Base-by-base conservation (phyloP, 345 rosid genomes). In the Sisymbrium altissimum region DNA sequence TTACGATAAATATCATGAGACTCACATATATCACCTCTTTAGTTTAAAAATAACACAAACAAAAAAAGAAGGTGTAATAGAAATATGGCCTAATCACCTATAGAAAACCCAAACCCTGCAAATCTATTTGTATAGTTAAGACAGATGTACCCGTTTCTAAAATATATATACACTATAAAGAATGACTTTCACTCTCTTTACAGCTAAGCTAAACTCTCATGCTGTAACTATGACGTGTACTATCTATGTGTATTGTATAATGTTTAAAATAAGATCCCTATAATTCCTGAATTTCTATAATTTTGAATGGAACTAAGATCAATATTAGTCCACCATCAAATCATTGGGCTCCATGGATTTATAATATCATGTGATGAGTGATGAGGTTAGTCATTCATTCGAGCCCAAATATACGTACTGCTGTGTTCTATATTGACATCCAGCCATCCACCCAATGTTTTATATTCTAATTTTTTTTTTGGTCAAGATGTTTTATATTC, bases 331-430 rank as follows among this genome's bases (percentile, higher is more conserved):
- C 23, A 50, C 43, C 60, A 50, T 62, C 66, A 33, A 33, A 50
- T 70, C 68, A 61, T 49, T 39, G n/a, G 62, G 38, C 9, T 63
- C 63, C 53, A 29, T 50, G 52, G 53, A 17, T 62, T 38, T 61
- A 52, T 62, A 72, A 11, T 63, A 40, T 53, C 76, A 63, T 72
- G n/a, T n/a, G n/a, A n/a, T n/a, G n/a, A n/a, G 54, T 52, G 56
- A 52, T 53, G 55, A 27, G 23, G 17, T 45, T 38, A 71, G 36
- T 44, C 65, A 43, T 43, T 69, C 56, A 52, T 58, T 58, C n/a
- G 43, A 54, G 53, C 63, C 61, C 40, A 29, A 52, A 67, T 27
- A 40, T 30, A 41, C 64, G 33, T 7, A 12, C 53, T 41, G 21
- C 14, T 21, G 29, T 70, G 10, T 15, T 61, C 29, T 33, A 9